phyloP scores from a whole-genome alignment of 2,329 filamentous ascomycete genomes.

The Colletotrichum brevisporum region DNA sequence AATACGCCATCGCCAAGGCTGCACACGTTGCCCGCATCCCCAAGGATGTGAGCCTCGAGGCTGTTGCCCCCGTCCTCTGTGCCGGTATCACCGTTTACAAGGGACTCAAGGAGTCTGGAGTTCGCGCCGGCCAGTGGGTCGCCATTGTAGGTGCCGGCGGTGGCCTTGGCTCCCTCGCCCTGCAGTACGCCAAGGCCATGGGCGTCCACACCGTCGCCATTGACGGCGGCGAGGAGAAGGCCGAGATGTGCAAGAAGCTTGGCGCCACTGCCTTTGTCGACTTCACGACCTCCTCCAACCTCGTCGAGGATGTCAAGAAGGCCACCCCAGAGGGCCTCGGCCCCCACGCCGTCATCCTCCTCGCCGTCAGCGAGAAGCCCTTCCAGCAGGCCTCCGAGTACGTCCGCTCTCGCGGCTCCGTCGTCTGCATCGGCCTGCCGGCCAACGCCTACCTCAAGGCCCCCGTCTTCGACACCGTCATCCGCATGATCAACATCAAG shows the following conservation, averaged over 20 bases:
- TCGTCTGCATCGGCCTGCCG: constrained; percentile 92
- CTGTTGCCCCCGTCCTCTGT: constrained; percentile 84
- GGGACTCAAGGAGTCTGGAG: constrained; percentile 87
- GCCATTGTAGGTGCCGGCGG: constrained; percentile 91
- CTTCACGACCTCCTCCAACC: constrained; percentile 81
- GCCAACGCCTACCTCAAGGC: constrained; percentile 84
- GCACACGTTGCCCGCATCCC: constrained; percentile 87
- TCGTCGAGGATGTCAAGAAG: constrained; percentile 87
- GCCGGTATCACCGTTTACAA: constrained; percentile 92
- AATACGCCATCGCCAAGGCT: constrained; percentile 87
- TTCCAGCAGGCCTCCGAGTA: constrained; percentile 96
- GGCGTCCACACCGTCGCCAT: constrained; percentile 85
- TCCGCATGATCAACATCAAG: constrained; percentile 92
- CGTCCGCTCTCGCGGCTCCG: constrained; percentile 84
- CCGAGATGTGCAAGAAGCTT: constrained; percentile 75
- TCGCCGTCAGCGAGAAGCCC: constrained; percentile 90
- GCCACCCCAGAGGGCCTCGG: constrained; percentile 85
- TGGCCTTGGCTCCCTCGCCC: constrained; percentile 83
- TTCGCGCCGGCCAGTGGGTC: constrained; percentile 80
- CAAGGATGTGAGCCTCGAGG: constrained; percentile 81
- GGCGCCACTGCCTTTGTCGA: constrained; percentile 84
- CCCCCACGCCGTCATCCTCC: constrained; percentile 87
- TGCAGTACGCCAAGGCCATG: constrained; percentile 94
- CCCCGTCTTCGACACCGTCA: constrained; percentile 90
- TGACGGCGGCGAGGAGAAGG: constrained; percentile 87